phyloP scores from a whole-genome alignment of 2,329 filamentous ascomycete species.

The Bipolaris victoriae region DNA sequence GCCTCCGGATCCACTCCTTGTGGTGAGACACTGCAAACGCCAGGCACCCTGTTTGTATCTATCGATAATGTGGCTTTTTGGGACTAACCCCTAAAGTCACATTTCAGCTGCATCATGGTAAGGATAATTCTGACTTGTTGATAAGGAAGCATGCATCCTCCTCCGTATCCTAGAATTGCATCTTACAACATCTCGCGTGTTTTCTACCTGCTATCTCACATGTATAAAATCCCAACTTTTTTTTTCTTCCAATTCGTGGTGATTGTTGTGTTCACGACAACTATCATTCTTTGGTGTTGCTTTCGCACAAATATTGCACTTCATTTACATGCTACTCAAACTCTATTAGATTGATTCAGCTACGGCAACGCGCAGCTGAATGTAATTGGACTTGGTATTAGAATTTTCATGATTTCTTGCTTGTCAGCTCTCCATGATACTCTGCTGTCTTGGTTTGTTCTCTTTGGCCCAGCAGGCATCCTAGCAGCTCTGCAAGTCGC shows the following conservation, averaged over 20 bases:
- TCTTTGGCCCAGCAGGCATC: too few relatives aligned
- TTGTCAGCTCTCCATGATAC: too few relatives aligned
- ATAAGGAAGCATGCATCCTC: neutral
- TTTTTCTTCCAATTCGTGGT: too few relatives aligned
- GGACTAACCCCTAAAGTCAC: neutral
- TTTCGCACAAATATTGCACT: too few relatives aligned
- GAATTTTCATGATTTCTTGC: too few relatives aligned
- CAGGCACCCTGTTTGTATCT: neutral
- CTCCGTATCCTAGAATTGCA: neutral
- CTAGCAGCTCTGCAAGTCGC: too few relatives aligned
- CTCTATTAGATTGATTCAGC: too few relatives aligned
- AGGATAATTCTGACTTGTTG: neutral
- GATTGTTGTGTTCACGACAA: neutral
- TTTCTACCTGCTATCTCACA: neutral
- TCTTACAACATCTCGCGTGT: neutral
- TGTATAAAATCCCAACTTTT: neutral
- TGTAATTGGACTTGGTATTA: too few relatives aligned
- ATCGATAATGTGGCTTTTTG: neutral
- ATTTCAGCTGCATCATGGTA: neutral
- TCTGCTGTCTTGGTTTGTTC: too few relatives aligned
- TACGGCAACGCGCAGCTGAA: too few relatives aligned
- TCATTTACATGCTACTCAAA: neutral
- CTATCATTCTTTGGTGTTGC: neutral
- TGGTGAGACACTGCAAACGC: slow-evolving; percentile 1
- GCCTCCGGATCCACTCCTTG: slow-evolving; percentile 23